Evolutionary conservation across 2,329 filamentous ascomycete species (phyloP).

Genomic region (Aspergillus ustus): DNA sequence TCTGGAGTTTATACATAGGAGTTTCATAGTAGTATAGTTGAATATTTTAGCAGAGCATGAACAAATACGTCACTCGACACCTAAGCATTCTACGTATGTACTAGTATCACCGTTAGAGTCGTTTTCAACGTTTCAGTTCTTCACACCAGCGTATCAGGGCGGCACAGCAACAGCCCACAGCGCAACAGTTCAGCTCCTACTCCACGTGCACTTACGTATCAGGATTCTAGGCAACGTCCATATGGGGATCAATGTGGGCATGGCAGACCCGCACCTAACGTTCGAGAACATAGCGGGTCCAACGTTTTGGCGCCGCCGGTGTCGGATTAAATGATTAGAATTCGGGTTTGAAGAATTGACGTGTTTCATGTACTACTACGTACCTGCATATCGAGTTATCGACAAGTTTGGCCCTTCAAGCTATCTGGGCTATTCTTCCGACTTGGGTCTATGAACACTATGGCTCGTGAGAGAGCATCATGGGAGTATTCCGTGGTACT

Average conservation of each 20-base stretch:
- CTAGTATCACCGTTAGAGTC: background rate
- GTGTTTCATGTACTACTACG: background rate
- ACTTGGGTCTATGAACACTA: background rate
- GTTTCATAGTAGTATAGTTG: background rate
- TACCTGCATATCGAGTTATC: background rate
- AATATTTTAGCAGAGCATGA: background rate
- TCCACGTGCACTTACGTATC: background rate
- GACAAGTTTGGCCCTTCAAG: too few relatives aligned
- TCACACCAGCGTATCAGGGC: background rate
- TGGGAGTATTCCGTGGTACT: too few relatives aligned
- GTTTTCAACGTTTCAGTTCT: background rate
- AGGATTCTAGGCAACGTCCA: background rate
- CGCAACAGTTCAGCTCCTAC: background rate
- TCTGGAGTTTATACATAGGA: too few relatives aligned
- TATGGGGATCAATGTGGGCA: constrained; percentile 8
- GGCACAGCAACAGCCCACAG: background rate
- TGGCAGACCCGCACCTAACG: constrained; percentile 6
- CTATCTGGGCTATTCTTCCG: background rate
- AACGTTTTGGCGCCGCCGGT: background rate
- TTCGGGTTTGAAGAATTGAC: background rate
- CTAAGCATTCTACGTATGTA: background rate
- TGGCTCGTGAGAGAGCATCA: too few relatives aligned
- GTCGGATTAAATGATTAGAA: background rate
- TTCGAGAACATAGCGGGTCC: constrained; percentile 16
- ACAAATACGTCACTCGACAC: background rate